Evolutionary conservation across 192 early-diverging fungal genomes (phyloP).

Genomic region (Linnemannia hyalina): DNA sequence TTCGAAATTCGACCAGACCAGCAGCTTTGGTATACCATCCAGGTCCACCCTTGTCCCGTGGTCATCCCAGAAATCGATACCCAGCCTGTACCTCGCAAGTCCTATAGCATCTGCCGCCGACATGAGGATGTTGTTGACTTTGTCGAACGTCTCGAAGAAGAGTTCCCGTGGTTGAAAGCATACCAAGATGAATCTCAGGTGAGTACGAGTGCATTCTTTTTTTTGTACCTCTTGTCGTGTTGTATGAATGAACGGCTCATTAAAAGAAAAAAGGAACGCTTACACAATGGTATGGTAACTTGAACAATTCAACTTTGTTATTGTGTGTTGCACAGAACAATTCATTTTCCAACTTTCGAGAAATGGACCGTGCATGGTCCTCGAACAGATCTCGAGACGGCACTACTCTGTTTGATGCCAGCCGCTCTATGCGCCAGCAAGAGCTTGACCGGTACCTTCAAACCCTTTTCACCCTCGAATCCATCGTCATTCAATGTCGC

Average conservation of each 20-base stretch:
- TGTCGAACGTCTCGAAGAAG: slow-evolving; percentile 14
- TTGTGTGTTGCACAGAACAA: neutral
- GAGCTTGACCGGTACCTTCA: slow-evolving; percentile 7
- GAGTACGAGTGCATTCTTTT: neutral
- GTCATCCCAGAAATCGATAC: neutral
- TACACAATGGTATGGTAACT: neutral
- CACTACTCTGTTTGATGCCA: neutral
- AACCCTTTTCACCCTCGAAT: neutral
- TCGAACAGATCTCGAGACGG: neutral
- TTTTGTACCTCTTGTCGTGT: neutral
- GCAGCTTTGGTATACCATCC: slow-evolving; percentile 16
- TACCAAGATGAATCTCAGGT: neutral
- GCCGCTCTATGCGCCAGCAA: neutral
- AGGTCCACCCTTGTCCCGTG: slow-evolving; percentile 7
- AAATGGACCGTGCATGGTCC: slow-evolving; percentile 1
- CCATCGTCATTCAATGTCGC: neutral
- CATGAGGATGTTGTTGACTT: slow-evolving; percentile 23
- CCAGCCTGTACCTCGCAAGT: slow-evolving; percentile 10
- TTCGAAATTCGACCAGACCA: neutral
- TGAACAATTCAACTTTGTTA: too few relatives aligned
- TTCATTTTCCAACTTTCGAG: neutral
- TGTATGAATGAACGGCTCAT: neutral
- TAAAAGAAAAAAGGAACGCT: neutral
- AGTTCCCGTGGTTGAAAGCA: slow-evolving; percentile 17
- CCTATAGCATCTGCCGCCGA: slow-evolving; percentile 17